These are phyloP conservation scores for Saturnispora quitensis DNA, from an alignment of 805 yeast species.

Conservation along the genomic window DNA sequence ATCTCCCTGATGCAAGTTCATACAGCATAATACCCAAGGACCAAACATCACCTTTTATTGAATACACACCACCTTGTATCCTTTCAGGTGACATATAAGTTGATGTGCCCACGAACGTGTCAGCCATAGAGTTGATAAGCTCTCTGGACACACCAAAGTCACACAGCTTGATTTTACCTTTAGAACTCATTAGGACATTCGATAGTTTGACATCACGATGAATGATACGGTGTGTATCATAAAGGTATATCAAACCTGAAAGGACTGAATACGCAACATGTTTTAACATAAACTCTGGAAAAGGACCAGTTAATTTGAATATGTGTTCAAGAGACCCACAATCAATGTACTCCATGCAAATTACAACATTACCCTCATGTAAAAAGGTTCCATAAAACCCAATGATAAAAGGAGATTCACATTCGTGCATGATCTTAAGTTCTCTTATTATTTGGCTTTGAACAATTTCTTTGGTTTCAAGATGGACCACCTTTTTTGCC, in stretches of 20 bases:
- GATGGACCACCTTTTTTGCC: conserved; percentile 83
- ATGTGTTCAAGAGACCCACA: conserved; percentile 88
- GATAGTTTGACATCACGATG: conserved; percentile 97
- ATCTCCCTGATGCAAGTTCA: conserved; percentile 78
- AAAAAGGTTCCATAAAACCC: conserved; percentile 88
- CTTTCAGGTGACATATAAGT: conserved; percentile 98
- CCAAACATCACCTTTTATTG: conserved; percentile 97
- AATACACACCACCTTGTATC: conserved; percentile 88
- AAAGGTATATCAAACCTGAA: conserved; percentile 73
- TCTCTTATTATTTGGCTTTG: conserved; percentile 84
- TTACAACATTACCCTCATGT: conserved; percentile 64
- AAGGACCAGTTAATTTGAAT: conserved; percentile 47
- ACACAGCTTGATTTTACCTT: conserved; percentile 83
- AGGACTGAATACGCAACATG: conserved; percentile 70
- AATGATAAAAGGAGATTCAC: conserved; percentile 73
- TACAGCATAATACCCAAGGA: conserved; percentile 84
- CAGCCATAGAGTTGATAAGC: conserved; percentile 87
- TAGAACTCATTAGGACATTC: conserved; percentile 78
- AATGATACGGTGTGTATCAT: conserved; percentile 76
- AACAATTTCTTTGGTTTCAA: conserved; percentile 71
- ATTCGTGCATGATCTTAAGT: conserved; percentile 82
- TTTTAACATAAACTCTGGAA: conserved; percentile 60
- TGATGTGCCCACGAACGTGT: conserved; percentile 96
- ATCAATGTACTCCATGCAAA: conserved; percentile 94
- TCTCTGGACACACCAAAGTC: conserved; percentile 96